phyloP scores from a whole-genome alignment of 1,284 basidiomycete genomes.

The Rhodofomes roseus region DNA sequence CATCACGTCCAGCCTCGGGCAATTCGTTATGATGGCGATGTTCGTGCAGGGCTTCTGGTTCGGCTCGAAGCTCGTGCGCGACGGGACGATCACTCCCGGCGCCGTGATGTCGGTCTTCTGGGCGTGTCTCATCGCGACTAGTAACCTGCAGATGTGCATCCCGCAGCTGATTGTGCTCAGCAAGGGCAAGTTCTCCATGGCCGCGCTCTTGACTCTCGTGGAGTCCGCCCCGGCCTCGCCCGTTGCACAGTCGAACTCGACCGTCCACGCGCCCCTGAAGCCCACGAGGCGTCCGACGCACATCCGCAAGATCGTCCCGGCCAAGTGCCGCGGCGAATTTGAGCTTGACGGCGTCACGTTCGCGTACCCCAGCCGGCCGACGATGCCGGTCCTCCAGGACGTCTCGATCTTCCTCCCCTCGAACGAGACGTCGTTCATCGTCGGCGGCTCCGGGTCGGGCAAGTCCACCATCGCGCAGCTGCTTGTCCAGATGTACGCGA shows the following conservation, averaged over 20 bases:
- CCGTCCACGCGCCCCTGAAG: conserved; percentile 12
- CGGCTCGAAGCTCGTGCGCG: conserved; percentile 81
- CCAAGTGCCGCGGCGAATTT: conserved; percentile 72
- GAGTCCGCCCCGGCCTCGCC: conserved; percentile 32
- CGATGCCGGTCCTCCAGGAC: conserved; percentile 54
- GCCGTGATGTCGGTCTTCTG: conserved; percentile 95
- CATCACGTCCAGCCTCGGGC: conserved; percentile 60
- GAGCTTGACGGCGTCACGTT: conserved; percentile 76
- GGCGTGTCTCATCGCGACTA: conserved; percentile 89
- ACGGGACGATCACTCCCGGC: conserved; percentile 66
- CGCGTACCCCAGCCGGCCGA: conserved; percentile 82
- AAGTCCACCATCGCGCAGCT: conserved; percentile 91
- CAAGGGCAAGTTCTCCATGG: conserved; percentile 86
- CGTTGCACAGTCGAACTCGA: conserved; percentile 18
- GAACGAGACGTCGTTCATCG: conserved; percentile 87
- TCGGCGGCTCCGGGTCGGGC: conserved; percentile 88
- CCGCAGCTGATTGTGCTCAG: conserved; percentile 76
- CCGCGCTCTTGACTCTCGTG: conserved; percentile 63
- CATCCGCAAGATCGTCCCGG: conserved; percentile 58
- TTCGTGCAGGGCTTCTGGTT: conserved; percentile 98
- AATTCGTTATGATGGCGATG: conserved; percentile 85
- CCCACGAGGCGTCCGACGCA: conserved; percentile 8
- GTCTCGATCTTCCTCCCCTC: conserved; percentile 79
- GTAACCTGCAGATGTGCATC: conserved; percentile 83
- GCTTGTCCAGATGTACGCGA: conserved; percentile 76